phyloP scores from a whole-genome alignment of 805 yeast genomes.

The Yamadazyma takamatsuzukensis region DNA sequence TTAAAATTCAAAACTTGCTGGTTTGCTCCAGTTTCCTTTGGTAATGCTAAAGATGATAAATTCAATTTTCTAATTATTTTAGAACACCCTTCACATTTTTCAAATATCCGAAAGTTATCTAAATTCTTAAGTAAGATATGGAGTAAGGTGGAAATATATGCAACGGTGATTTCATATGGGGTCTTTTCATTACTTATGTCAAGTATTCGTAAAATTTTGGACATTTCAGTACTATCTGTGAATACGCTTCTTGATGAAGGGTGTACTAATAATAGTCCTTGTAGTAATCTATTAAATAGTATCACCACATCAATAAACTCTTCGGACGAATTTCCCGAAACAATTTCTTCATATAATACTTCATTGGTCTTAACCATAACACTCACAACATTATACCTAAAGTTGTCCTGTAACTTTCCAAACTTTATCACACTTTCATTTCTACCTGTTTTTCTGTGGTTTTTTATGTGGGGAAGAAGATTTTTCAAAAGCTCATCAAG shows the following conservation, averaged over 20 bases:
- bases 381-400: conserved; percentile 46
- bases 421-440: conserved; percentile 21
- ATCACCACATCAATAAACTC: conserved; percentile 7
- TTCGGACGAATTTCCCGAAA: conserved; percentile 4
- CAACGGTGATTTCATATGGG: conserved; percentile 16
- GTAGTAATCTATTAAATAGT: conserved; percentile 39
- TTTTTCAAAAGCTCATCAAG: conserved; percentile 15
- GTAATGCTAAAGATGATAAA: conserved; percentile 17
- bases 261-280: conserved; percentile 61
- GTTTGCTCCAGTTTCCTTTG: conserved; percentile 8
- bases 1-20: conserved; percentile 57
- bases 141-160: conserved; percentile 52
- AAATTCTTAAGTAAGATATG: conserved; percentile 56
- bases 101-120: conserved; percentile 57
- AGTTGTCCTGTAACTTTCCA: conserved; percentile 46
- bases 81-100: conserved; percentile 51
- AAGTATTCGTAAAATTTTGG: conserved; percentile 23
- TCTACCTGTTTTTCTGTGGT: conserved; percentile 3
- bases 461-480: conserved; percentile 12
- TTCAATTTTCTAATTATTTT: conserved; percentile 41
- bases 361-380: conserved; percentile 16
- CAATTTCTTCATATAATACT: conserved; percentile 6
- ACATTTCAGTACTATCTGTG: conserved; percentile 38
- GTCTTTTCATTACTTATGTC: conserved; percentile 12
- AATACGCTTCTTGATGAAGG: conserved; percentile 51